phyloP scores from a whole-genome alignment of 805 yeast species.

The Saccharomycopsis sp. region DNA sequence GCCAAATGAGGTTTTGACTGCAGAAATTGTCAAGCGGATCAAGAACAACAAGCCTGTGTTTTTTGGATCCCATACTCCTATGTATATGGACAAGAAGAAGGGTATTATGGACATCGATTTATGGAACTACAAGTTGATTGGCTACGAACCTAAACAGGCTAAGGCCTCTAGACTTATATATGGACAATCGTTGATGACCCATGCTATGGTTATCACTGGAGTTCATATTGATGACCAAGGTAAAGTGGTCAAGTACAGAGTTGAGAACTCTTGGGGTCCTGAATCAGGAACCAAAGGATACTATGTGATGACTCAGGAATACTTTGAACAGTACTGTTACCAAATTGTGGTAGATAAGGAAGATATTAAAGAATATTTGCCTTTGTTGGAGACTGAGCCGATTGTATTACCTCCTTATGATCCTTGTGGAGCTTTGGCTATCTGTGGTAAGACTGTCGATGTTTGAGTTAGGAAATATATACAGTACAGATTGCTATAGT shows the following conservation, averaged over 20 bases:
- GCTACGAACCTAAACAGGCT: constrained; percentile 43
- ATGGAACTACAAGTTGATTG: constrained; percentile 59
- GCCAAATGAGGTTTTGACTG: constrained; percentile 50
- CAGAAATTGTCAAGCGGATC: constrained; percentile 59
- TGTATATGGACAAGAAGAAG: constrained; percentile 52
- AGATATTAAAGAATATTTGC: constrained; percentile 39
- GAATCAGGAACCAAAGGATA: constrained; percentile 62
- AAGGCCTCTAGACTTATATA: constrained; percentile 68
- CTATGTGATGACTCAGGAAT: constrained; percentile 66
- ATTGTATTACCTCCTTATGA: constrained; percentile 69
- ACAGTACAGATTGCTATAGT: neutral
- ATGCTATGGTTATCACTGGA: constrained; percentile 82
- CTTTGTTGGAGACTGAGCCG: constrained; percentile 40
- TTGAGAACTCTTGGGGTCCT: constrained; percentile 75
- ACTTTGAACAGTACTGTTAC: constrained; percentile 67
- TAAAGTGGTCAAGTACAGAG: constrained; percentile 59
- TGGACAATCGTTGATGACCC: constrained; percentile 76
- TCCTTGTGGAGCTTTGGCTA: constrained; percentile 72
- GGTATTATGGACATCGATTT: constrained; percentile 71
- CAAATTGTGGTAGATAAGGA: constrained; percentile 58
- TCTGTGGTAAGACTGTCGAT: constrained; percentile 11
- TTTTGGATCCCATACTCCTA: constrained; percentile 86
- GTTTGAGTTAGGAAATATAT: too few species aligned
- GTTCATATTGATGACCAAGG: constrained; percentile 64
- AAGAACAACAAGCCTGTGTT: constrained; percentile 72